Base-by-base conservation (phyloP, 208 protist species). In the Polymyxa betae region DNA sequence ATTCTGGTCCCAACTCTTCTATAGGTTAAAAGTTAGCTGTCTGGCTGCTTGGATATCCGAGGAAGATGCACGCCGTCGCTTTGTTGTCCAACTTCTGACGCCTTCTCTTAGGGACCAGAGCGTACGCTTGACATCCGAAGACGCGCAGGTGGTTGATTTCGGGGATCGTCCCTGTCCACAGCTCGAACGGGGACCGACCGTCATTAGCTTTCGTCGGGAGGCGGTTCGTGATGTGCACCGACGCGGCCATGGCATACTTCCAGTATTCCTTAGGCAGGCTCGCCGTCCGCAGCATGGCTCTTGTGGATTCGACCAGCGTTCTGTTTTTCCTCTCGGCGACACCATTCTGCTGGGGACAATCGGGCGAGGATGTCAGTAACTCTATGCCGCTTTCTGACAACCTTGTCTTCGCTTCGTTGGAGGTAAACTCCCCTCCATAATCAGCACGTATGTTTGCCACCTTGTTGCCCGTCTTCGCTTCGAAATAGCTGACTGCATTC, bases 241-340 rank as follows among this genome's bases (percentile, higher is more conserved):
- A 5, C 12, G 49, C 49, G 49, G 49, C 49, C 49, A 60, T 60
- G 49, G 49, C 49, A 60, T 60, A 60, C 49, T 60, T 5, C 49
- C 49, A 60, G 49, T 60, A 60, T 60, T 60, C 49, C 49, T 60
- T 60, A 29, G 49, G 49, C 49, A 60, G 49, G 49, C 49, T 60
- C 49, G 49, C 49, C 49, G 49, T 60, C 24, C 49, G 5, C 49
- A 60, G 49, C 24, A 24, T 24, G 12, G 24, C 49, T 5, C 49
- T 5, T 29, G 49, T 60, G 49, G 49, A 24, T 24, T 60, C 49
- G 49, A 60, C 49, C 49, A 60, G 49, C 49, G 49, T 60, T 24
- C 49, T 60, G 5, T 5, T 60, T 24, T 60, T 60, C n/a, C 49
- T 60, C 24, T 60, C 12, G 49, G 49, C 49, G 49, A 60, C 49